Conservation (phyloP, 177 flowering plant genomes). For the Vitis hybrid region DNA sequence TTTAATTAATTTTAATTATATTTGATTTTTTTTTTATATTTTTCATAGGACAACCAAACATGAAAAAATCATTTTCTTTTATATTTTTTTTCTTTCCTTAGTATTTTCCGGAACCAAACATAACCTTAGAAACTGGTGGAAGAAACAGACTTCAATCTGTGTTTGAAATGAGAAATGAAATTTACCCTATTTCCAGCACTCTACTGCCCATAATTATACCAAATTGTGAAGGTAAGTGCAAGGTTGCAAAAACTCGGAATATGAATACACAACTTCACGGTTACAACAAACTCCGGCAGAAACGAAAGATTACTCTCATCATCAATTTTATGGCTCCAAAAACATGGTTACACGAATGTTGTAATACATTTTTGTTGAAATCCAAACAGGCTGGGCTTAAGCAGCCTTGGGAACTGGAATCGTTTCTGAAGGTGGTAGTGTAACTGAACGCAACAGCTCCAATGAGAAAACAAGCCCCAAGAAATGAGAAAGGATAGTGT, state of each 20-base stretch:
- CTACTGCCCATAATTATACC: too few species aligned
- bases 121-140: too few species aligned
- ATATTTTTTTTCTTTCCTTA: too few species aligned
- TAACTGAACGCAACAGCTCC: constrained; percentile 92
- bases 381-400: constrained; percentile 19
- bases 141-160: too few species aligned
- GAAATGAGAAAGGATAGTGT: constrained; percentile 94
- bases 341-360: constrained; percentile 3
- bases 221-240: not conserved
- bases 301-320: not conserved
- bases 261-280: too few species aligned
- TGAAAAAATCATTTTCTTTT: too few species aligned
- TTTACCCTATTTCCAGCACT: too few species aligned
- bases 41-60: too few species aligned
- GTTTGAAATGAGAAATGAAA: too few species aligned
- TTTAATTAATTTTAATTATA: too few species aligned
- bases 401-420: constrained; percentile 54
- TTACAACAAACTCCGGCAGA: not conserved
- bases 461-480: constrained; percentile 85
- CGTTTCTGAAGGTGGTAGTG: constrained; percentile 68
- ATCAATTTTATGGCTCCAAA: constrained; percentile 8
- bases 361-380: not conserved
- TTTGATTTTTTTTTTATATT: too few species aligned
- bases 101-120: too few species aligned
- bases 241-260: constrained; percentile 1